Evolutionary conservation across 78 protist species (phyloP), one percentile per base, ranked within the genome.

Genomic region (Dictyostelium discoideum): DNA sequence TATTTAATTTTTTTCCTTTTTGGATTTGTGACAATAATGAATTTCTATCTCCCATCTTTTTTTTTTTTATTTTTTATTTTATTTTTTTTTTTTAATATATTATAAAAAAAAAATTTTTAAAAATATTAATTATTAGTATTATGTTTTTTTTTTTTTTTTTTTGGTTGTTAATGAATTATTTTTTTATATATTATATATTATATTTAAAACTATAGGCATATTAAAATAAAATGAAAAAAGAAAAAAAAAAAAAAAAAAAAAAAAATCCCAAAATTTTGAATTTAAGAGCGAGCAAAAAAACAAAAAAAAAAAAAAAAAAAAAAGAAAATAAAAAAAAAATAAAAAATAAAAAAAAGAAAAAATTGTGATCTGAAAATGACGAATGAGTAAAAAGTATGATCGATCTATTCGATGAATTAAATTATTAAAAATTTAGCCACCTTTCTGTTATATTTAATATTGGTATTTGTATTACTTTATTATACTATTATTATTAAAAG

Each of bases 41-140:
- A 40, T 29, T 40, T 77, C 83, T 77, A 37, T 77, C 83, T 77
- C 83, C 83, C 83, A 77, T 77, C 83, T 73, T 67, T 67, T 67
- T 67, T 20, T 32, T 32, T 32, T 32, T 32, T 32, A 1, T 32
- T 32, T 32, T 32, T 32, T 32, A 1, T 32, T 32, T 32, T 32
- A 1, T 32, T 32, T 32, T 32, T 32, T 32, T 67, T 67, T 65
- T n/a, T 0, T 65, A 65, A 24, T 24, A 10, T 24, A 24, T 69
- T 24, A 24, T 24, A 69, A 69, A 24, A 69, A 69, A 69, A 69
- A 67, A 67, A 67, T 22, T 20, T 7, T 24, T 1, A 67, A 67
- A 67, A n/a, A n/a, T 32, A 69, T 46, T 46, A 46, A 46, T 46
- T 46, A 42, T 46, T 46, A 46, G 4, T 0, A 1, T 46, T 46